Base-by-base conservation (phyloP, 345 rosid species). In the Syzygium oleosum region DNA sequence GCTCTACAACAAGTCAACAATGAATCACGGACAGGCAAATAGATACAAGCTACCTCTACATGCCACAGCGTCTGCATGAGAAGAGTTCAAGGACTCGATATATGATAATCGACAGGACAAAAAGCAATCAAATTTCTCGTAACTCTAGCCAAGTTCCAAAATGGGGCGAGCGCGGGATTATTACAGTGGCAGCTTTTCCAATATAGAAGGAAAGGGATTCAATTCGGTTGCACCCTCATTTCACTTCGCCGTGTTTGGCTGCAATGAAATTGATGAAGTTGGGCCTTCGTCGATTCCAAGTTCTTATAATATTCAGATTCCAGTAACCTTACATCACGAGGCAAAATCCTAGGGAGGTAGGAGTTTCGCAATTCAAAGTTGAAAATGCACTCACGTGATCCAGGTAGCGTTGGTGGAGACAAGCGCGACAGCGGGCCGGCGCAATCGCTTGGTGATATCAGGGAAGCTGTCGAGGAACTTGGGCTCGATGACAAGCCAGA, bases 401-500 rank as follows among this genome's bases (percentile, higher is more conserved):
- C 99, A 97, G 73, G 97, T 90, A 31, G 95, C 96, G 87, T 97
- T 96, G 49, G 98, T 97, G 54, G 99, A 97, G 85, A 97, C 98
- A 78, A 96, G 92, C 89, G 99, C 98, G 34, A 95, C 99, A 51
- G 98, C 99, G n/a, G 99, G 99, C 87, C 99, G 94, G 88, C 92
- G 90, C 59, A 97, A 93, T 90, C 99, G 92, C 85, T 94, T 95
- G 80, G 96, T 92, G 87, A 97, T 88, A 88, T 94, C 88, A 3
- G 99, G 99, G 95, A 95, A 95, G 17, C 94, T 94, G 29, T 93
- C 97, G 89, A 97, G 91, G 95, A 97, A 97, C 88, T 94, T 94
- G 23, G 99, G 99, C 89, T 97, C 99, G 58, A 97, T 93, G 31
- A 95, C 96, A 88, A 97, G 98, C 99, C 99, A 97, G 63, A 95